These are phyloP conservation scores for Yueomyces sp. DNA, from an alignment of 1,139 yeast species.

Conservation along the genomic window DNA sequence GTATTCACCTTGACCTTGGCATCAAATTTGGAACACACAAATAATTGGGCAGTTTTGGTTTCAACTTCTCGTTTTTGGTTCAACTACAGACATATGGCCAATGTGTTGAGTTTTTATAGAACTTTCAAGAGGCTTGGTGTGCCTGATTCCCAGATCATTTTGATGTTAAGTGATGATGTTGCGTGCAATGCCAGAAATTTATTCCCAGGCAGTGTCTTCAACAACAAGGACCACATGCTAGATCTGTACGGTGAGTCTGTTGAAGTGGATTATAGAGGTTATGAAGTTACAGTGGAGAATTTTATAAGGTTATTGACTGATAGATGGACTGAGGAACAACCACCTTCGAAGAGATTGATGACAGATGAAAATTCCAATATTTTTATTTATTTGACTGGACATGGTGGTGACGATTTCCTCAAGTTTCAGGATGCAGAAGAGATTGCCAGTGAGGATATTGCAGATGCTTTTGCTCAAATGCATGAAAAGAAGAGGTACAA, in stretches of 20 bases:
- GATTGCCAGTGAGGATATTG: constrained; percentile 87
- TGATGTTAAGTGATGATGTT: constrained; percentile 93
- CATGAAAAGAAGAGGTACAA: constrained; percentile 88
- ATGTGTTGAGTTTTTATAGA: constrained; percentile 84
- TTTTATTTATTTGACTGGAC: constrained; percentile 93
- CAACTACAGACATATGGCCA: constrained; percentile 96
- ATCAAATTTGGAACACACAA: constrained; percentile 37
- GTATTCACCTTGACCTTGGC: not conserved
- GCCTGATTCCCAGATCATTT: constrained; percentile 92
- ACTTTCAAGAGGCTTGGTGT: constrained; percentile 92
- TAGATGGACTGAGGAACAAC: constrained; percentile 90
- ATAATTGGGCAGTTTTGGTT: constrained; percentile 90
- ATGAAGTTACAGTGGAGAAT: constrained; percentile 95
- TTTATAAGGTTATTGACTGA: constrained; percentile 82
- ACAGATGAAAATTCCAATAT: constrained; percentile 93
- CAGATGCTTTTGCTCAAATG: constrained; percentile 97
- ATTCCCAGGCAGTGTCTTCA: constrained; percentile 92
- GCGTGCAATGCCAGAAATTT: constrained; percentile 95
- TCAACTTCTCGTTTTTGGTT: constrained; percentile 97
- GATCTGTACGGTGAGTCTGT: constrained; percentile 90
- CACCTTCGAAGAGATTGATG: constrained; percentile 75
- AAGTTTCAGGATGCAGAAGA: constrained; percentile 98
- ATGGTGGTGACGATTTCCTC: constrained; percentile 94
- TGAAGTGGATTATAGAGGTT: constrained; percentile 94
- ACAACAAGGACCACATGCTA: constrained; percentile 85